Conservation (phyloP, 179 eudicot species). For the Beta lomatogona region DNA sequence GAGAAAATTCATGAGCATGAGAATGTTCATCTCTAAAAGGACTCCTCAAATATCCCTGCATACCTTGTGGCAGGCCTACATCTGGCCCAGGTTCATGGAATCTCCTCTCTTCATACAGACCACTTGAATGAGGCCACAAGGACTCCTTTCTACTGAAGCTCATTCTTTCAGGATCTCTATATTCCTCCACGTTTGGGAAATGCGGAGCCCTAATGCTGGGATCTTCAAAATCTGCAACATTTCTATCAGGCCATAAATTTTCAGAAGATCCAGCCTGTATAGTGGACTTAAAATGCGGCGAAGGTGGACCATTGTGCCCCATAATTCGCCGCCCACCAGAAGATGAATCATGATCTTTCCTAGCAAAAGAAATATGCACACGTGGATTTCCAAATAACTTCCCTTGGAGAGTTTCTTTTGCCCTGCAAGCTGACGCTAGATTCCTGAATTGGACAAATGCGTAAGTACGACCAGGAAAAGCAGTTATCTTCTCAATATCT, state of each 20-base stretch:
- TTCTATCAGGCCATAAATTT: conserved; percentile 41
- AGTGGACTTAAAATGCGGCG: conserved; percentile 42
- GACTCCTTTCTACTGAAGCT: conserved; percentile 38
- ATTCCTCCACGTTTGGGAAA: conserved; percentile 45
- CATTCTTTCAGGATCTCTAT: conserved; percentile 42
- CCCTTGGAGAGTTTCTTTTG: conserved; percentile 82
- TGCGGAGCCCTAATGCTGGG: conserved; percentile 41
- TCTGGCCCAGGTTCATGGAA: conserved; percentile 47
- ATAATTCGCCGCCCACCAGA: conserved; percentile 45
- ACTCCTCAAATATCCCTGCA: conserved; percentile 39
- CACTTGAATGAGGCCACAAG: conserved; percentile 36
- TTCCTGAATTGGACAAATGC: conserved; percentile 72
- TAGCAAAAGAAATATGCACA: conserved; percentile 74
- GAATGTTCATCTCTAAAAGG: conserved; percentile 43
- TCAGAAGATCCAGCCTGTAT: conserved; percentile 51
- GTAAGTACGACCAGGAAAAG: conserved; percentile 76
- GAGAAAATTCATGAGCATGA: conserved; percentile 49
- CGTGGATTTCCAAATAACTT: conserved; percentile 84
- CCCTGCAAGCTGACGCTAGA: conserved; percentile 63
- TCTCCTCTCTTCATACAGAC: conserved; percentile 49
- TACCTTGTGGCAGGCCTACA: conserved; percentile 32
- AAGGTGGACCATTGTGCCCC: conserved; percentile 45
- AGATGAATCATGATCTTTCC: conserved; percentile 58
- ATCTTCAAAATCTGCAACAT: conserved; percentile 42
- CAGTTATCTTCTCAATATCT: conserved; percentile 75